Evolutionary conservation across 345 rosid genomes (phyloP), one percentile per base, ranked within the genome.

Genomic region (Melaleuca quinquenervia): DNA sequence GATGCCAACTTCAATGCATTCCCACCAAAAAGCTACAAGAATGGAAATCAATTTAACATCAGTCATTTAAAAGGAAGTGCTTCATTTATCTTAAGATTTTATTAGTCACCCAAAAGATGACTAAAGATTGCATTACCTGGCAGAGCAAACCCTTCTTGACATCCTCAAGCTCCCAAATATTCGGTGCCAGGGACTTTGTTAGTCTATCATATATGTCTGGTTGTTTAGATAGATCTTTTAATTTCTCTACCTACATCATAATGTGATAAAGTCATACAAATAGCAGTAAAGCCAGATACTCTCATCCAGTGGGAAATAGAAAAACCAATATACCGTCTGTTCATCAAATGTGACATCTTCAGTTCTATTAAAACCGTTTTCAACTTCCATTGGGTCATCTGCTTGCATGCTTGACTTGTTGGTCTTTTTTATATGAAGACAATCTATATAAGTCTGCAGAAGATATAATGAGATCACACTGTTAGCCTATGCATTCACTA

Each of bases 151-250:
- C 99, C 88, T 93, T 96, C 91, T 96, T 95, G 50, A 94, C 98
- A 89, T 97, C 99, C 91, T 96, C 99, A 84, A 95, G 90, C 94
- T 96, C 99, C 99, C 97, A 95, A 83, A 96, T 96, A 84, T 96
- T 96, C 24, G 95, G 98, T 83, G 98, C 99, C 88, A 97, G 87
- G 32, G 99, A 96, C 86, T 94, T 94, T 36, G 96, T 94, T 86
- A 96, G 90, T 87, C 90, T 94, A 89, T 95, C 99, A 86, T 94
- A 95, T 86, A 96, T 94, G 88, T 96, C 97, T 50, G 96, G 98
- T 88, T 60, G 91, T 89, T 88, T 92, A 11, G 98, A 89, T 50
- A 97, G 91, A 85, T 94, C 94, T 89, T 94, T 90, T 84, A 96
- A 89, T 88, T 91, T 89, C 86, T 90, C 89, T 89, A 94, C 93